Evolutionary conservation across 2,329 filamentous ascomycete species (phyloP), one percentile per base, ranked within the genome.

Genomic region (Xylaria sp.): DNA sequence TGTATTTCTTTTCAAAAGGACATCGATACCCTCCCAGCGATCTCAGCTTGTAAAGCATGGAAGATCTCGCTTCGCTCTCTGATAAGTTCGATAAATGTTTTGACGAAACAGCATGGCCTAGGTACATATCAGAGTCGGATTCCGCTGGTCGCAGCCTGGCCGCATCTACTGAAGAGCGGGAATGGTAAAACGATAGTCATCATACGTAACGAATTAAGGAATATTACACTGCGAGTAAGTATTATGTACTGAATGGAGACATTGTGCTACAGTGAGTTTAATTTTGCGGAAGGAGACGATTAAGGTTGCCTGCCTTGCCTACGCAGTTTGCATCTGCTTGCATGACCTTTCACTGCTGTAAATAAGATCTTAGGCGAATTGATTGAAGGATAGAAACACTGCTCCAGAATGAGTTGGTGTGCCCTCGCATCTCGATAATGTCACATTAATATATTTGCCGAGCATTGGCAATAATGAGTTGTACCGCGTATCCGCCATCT

Each of bases 241-340:
- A 36, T n/a, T 34, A 30, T 48, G 41, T 15, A 39, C 46, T 15
- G 43, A n/a, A 61, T 60, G 52, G 62, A 59, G 56, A 57, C 20
- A 68, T 34, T 60, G 50, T 65, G 59, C 53, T 64, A 41, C 45
- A 45, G 63, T 52, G 60, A 64, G 43, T 62, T 57, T 58, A 59
- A 53, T 28, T 58, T 63, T 36, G 57, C 63, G 60, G 41, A 57
- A 60, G 66, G 52, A 65, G 58, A 48, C 66, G 53, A 66, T 68
- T 69, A 70, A 69, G 66, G 66, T 69, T 70, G 60, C 63, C 60
- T 69, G 66, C 66, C 63, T 69, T 69, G 63, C 69, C 34, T 66
- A 46, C 69, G 66, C 66, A 69, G 62, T 61, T 34, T 70, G 63
- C 66, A 70, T 59, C 59, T 48, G 55, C 43, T 36, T 64, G 55